Base-by-base conservation (phyloP, 2,329 filamentous ascomycete genomes). In the Cladosporium sp. region DNA sequence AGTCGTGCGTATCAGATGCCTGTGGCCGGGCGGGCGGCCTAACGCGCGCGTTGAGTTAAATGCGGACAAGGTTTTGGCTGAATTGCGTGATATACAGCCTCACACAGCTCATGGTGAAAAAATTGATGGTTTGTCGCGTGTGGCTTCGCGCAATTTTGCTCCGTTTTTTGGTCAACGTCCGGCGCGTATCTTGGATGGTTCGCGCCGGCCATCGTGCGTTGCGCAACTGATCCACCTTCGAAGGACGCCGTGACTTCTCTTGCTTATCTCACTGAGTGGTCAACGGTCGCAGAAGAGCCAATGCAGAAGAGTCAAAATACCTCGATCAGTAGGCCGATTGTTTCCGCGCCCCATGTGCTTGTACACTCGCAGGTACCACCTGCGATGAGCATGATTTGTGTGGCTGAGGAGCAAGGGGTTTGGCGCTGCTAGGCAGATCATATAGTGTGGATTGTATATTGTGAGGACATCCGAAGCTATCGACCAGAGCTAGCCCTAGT, bases 41-140 rank as follows among this genome's bases (percentile, higher is more conserved):
- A 36, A 58, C 56, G 56, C 39, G 56, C 18, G 53, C 14, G 51
- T 54, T 54, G 51, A 54, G 39, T 46, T 46, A 46, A 46, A 23
- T 46, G 39, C 39, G n/a, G 39, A 46, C 39, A 46, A 46, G 39
- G 39, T 46, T 46, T 46, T 8, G 18, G n/a, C n/a, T 46, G n/a
- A 46, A 46, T 46, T 46, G 39, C 39, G 39, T 21, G 39, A 46
- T 46, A 46, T 46, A 46, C 39, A 21, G 39, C n/a, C 16, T n/a
- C 21, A 21, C 11, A 46, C 39, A 21, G 39, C 39, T 46, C 39
- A 5, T 46, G 2, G 39, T 23, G 39, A 46, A 23, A 46, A 46
- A 46, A 46, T 46, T 46, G 39, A 21, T 43, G 5, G 39, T 0
- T n/a, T 21, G 39, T 46, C 39, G 39, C n/a, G 8, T 21, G 39